Conservation (phyloP, 2,329 filamentous ascomycete species). For the Ophiocordyceps robertsii region DNA sequence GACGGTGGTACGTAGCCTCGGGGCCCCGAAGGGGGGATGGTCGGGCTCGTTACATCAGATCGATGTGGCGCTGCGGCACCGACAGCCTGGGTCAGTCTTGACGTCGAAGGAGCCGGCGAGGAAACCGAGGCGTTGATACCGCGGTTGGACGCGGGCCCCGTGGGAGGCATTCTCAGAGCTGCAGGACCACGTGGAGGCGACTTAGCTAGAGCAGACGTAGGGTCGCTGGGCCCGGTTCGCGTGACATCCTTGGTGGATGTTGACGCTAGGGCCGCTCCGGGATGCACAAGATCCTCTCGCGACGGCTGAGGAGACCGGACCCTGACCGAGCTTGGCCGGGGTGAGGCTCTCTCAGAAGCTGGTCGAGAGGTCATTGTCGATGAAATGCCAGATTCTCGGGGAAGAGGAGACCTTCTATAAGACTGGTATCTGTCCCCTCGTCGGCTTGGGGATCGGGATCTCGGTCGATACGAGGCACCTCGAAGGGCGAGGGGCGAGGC, state of each 20-base stretch:
- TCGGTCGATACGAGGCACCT: conserved; percentile 35
- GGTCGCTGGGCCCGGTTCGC: conserved; percentile 14
- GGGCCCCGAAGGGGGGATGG: conserved; percentile 38
- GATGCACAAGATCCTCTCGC: conserved; percentile 24
- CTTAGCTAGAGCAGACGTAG: conserved; percentile 15
- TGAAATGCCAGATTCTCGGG: conserved; percentile 33
- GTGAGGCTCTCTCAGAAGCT: conserved; percentile 37
- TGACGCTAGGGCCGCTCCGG: conserved; percentile 9
- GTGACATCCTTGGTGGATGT: conserved; percentile 14
- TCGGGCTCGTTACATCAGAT: conserved; percentile 29
- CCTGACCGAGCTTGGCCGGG: conserved; percentile 32
- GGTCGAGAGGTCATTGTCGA: conserved; percentile 37
- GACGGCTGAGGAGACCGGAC: conserved; percentile 33
- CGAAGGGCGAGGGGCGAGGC: conserved; percentile 15
- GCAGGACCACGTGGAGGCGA: conserved; percentile 44
- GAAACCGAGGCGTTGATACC: conserved; percentile 23
- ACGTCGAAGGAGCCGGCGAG: conserved; percentile 19
- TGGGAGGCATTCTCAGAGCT: conserved; percentile 36
- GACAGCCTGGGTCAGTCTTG: conserved; percentile 20
- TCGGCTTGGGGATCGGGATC: conserved; percentile 37
- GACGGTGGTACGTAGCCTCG: conserved; percentile 35
- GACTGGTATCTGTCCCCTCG: conserved; percentile 30
- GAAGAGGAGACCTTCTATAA: conserved; percentile 33
- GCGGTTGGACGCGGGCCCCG: conserved; percentile 23
- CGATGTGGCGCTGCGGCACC: conserved; percentile 17